phyloP scores from a whole-genome alignment of 2,329 filamentous ascomycete species.

The Sarocladium kiliense region DNA sequence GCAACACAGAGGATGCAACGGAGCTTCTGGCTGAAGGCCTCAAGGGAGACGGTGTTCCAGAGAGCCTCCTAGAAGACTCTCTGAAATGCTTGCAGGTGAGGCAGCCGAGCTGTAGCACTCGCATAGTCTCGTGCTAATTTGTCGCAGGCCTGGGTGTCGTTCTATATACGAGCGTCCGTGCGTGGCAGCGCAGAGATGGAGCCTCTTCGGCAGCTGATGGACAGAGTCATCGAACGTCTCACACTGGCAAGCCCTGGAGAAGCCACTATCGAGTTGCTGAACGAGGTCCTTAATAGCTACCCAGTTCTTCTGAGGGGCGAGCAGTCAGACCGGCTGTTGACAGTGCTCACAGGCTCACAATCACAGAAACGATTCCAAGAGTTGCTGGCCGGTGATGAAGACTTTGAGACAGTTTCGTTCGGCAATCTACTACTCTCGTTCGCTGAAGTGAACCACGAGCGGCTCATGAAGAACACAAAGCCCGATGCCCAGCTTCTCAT shows the following conservation, averaged over 20 bases:
- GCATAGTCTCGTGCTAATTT: slow-evolving; percentile 8
- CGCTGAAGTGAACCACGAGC: slow-evolving; percentile 59
- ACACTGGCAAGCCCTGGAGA: slow-evolving; percentile 53
- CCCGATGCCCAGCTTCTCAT: slow-evolving; percentile 49
- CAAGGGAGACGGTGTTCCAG: not conserved
- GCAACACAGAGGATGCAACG: slow-evolving; percentile 35
- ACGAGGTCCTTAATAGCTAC: slow-evolving; percentile 60
- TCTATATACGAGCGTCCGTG: slow-evolving; percentile 60
- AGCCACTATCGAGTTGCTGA: slow-evolving; percentile 57
- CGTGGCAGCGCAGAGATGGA: slow-evolving; percentile 52
- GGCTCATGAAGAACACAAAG: slow-evolving; percentile 49
- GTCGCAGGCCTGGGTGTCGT: slow-evolving; percentile 66
- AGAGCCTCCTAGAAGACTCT: slow-evolving; percentile 42
- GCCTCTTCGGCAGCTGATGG: slow-evolving; percentile 55
- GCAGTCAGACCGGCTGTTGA: slow-evolving; percentile 52
- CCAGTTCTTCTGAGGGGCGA: slow-evolving; percentile 54
- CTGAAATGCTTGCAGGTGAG: slow-evolving; percentile 58
- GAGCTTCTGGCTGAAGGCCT: slow-evolving; percentile 28
- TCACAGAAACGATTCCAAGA: slow-evolving; percentile 49
- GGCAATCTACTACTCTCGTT: slow-evolving; percentile 64
- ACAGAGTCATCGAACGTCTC: slow-evolving; percentile 56
- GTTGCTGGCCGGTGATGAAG: slow-evolving; percentile 54
- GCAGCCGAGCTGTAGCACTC: not conserved
- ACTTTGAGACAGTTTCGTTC: slow-evolving; percentile 61
- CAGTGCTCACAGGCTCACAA: slow-evolving; percentile 58